A percentile compares a stretch with the other conserved stretches of the same genome.
Evolutionary conservation across 2,329 filamentous ascomycete genomes (phyloP).

Genomic region (Cylindrodendrum hubeiense): DNA sequence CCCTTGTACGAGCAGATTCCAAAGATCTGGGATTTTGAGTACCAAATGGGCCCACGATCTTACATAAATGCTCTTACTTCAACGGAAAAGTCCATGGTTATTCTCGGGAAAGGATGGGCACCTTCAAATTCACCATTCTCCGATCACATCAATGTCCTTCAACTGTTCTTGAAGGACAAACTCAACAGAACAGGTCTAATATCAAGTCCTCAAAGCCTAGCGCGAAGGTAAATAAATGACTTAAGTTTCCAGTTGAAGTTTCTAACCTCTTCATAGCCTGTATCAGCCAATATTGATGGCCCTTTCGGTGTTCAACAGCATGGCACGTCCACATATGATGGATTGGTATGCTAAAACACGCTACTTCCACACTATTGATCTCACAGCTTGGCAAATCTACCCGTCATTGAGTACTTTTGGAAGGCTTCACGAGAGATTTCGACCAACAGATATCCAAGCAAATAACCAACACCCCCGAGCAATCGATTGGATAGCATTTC

Average conservation of each 20-base stretch:
- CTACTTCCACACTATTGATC: constrained; percentile 49
- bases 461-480: constrained; percentile 41
- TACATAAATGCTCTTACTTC: constrained; percentile 43
- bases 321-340: constrained; percentile 50
- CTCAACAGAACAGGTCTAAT: constrained; percentile 30
- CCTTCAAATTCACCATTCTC: constrained; percentile 48
- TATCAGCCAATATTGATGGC: constrained; percentile 48
- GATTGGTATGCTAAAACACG: constrained; percentile 55
- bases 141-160: constrained; percentile 46
- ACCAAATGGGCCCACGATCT: constrained; percentile 46
- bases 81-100: constrained; percentile 34
- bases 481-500: constrained; percentile 48
- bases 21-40: constrained; percentile 47
- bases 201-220: constrained; percentile 23
- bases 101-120: constrained; percentile 39
- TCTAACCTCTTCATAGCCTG: constrained; percentile 25
- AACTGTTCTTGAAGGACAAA: constrained; percentile 41
- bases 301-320: constrained; percentile 50
- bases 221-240: constrained; percentile 24
- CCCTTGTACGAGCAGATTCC: constrained; percentile 43
- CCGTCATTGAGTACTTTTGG: constrained; percentile 44
- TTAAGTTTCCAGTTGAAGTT: not conserved
- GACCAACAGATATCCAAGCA: constrained; percentile 43
- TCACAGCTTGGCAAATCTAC: constrained; percentile 50
- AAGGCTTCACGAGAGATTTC: constrained; percentile 44